A percentile compares a stretch with the other conserved stretches of the same genome.
These are phyloP conservation scores for Penicillium sp. DNA, from an alignment of 2,329 filamentous ascomycete genomes.

Conservation along the genomic window DNA sequence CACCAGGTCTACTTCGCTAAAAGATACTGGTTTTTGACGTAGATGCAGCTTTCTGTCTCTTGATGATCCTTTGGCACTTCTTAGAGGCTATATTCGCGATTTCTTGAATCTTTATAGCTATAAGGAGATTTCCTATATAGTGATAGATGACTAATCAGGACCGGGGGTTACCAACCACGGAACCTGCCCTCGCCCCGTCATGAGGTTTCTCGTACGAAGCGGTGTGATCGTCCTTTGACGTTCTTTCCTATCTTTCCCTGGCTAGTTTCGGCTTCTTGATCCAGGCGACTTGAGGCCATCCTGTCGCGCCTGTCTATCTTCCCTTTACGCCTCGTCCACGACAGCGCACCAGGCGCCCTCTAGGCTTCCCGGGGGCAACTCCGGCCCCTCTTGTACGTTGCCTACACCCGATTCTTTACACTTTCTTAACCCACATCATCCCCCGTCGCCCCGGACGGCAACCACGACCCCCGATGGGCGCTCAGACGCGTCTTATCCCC, in stretches of 20 bases:
- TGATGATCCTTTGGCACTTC: neutral
- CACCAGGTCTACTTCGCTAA: neutral
- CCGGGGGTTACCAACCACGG: neutral
- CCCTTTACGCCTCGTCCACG: neutral
- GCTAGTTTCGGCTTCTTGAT: neutral
- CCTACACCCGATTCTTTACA: neutral
- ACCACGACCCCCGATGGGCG: neutral
- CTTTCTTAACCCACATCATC: neutral
- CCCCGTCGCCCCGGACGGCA: neutral
- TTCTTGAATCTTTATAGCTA: neutral
- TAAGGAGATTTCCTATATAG: neutral
- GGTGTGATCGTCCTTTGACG: neutral
- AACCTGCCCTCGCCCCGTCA: too few relatives aligned
- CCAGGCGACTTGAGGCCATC: neutral
- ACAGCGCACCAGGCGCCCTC: neutral
- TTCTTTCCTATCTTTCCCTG: neutral
- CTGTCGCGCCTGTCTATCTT: neutral
- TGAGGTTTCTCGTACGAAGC: neutral
- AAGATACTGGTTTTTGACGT: neutral
- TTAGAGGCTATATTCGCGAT: neutral
- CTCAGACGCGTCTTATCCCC: neutral
- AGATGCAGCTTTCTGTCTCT: neutral
- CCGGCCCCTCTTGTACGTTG: neutral
- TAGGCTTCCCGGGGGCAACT: neutral
- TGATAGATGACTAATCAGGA: neutral